phyloP scores from a whole-genome alignment of 345 rosid genomes.

The Ceriops decandra region DNA sequence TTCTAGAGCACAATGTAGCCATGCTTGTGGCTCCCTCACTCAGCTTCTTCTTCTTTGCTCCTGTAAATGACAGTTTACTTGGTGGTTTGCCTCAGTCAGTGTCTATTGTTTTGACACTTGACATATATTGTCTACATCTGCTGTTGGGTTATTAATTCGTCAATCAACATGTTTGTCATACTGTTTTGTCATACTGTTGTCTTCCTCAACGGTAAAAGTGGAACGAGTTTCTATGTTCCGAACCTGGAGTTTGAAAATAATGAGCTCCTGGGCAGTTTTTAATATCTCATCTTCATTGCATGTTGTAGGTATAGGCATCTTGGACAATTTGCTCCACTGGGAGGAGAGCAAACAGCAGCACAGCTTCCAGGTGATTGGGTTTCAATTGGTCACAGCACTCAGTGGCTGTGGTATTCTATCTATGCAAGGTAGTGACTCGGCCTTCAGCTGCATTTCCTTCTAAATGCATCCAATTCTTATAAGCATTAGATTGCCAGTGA shows the following conservation, averaged over 20 bases:
- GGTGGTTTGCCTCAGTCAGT: too few relatives aligned
- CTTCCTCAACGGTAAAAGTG: not conserved
- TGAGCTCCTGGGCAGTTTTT: not conserved
- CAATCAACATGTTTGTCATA: too few relatives aligned
- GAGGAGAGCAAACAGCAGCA: constrained; percentile 98
- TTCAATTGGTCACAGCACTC: constrained; percentile 83
- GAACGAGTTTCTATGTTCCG: not conserved
- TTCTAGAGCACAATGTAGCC: too few relatives aligned
- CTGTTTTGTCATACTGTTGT: too few relatives aligned
- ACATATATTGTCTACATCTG: too few relatives aligned
- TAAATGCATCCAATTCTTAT: not conserved
- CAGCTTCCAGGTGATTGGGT: constrained; percentile 97
- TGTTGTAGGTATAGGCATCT: constrained; percentile 76
- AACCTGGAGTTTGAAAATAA: not conserved
- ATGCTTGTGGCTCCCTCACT: too few relatives aligned
- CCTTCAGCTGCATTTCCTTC: not conserved
- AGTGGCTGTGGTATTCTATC: constrained; percentile 98
- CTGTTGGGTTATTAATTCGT: too few relatives aligned
- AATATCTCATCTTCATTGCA: too few relatives aligned
- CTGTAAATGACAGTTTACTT: too few relatives aligned
- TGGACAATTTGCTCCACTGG: constrained; percentile 94
- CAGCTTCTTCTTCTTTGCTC: too few relatives aligned
- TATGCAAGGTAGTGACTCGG: constrained; percentile 64
- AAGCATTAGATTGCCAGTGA: not conserved
- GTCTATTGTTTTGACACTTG: too few relatives aligned